Conservation (phyloP, 345 rosid species). For the Zanthoxylum bungeanum region DNA sequence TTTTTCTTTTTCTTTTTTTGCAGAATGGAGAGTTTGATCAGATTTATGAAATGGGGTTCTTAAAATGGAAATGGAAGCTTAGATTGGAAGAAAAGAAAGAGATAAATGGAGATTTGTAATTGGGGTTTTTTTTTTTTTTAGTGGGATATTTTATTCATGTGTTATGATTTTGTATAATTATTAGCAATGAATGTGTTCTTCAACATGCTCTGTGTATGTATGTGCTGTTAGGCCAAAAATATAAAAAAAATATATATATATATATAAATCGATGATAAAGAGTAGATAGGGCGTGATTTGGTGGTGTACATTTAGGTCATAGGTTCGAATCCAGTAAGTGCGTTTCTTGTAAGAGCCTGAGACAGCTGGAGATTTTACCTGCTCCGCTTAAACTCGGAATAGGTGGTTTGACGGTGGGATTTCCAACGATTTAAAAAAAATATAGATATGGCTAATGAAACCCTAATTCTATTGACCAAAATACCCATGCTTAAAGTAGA, state of each 20-base stretch:
- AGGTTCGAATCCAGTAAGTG: too few species aligned
- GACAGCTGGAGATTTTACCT: too few species aligned
- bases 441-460: neutral
- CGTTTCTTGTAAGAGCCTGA: too few species aligned
- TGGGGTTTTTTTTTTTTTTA: neutral
- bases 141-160: constrained; percentile 18
- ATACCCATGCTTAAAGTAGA: neutral
- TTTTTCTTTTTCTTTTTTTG: neutral
- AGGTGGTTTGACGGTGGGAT: too few species aligned
- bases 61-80: constrained; percentile 32
- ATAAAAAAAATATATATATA: too few species aligned
- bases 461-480: neutral
- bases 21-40: neutral
- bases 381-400: too few species aligned
- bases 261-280: too few species aligned
- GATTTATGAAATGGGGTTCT: constrained; percentile 8
- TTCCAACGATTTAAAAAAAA: too few species aligned
- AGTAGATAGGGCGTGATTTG: too few species aligned
- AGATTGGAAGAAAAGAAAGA: constrained; percentile 55
- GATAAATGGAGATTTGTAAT: neutral
- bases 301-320: too few species aligned
- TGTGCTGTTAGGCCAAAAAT: neutral
- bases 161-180: constrained; percentile 31
- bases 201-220: neutral
- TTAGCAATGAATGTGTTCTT: constrained; percentile 21